phyloP scores from a whole-genome alignment of 2,329 filamentous ascomycete species.

The Trichothecium sympodiale region DNA sequence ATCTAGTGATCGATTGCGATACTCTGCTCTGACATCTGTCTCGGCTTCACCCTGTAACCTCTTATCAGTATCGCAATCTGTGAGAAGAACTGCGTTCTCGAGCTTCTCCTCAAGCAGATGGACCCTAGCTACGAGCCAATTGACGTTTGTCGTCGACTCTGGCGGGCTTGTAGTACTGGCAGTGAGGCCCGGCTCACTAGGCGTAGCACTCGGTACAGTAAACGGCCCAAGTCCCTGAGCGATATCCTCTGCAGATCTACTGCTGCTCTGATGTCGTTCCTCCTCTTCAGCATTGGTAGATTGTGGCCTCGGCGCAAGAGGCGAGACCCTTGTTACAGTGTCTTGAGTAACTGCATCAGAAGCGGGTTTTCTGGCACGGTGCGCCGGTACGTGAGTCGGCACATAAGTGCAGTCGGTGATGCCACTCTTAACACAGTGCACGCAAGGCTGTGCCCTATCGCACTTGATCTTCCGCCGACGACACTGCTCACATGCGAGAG shows the following conservation, averaged over 20 bases:
- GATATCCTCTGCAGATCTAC: background rate
- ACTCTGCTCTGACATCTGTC: too few species aligned
- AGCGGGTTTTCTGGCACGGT: constrained; percentile 11
- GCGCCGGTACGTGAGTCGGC: constrained; percentile 20
- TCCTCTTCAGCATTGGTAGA: constrained; percentile 12
- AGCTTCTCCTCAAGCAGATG: constrained; percentile 5
- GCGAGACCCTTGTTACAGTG: background rate
- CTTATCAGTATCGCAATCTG: too few species aligned
- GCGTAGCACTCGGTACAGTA: background rate
- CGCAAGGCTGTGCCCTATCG: constrained; percentile 46
- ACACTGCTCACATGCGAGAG: constrained; percentile 2
- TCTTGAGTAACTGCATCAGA: background rate
- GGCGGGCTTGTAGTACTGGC: background rate
- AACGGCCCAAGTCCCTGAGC: background rate
- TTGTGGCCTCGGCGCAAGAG: constrained; percentile 1
- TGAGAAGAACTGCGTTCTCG: background rate
- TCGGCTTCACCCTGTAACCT: too few species aligned
- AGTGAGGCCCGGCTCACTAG: background rate
- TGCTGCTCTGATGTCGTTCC: background rate
- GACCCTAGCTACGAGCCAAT: constrained; percentile 4
- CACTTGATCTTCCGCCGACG: constrained; percentile 32
- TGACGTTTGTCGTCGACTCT: background rate
- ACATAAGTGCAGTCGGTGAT: constrained; percentile 44
- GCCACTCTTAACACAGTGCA: constrained; percentile 45
- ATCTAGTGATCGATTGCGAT: constrained; percentile 7